phyloP scores from a whole-genome alignment of 2,329 filamentous ascomycete species.

The Pseudovirgaria hyperparasitica region DNA sequence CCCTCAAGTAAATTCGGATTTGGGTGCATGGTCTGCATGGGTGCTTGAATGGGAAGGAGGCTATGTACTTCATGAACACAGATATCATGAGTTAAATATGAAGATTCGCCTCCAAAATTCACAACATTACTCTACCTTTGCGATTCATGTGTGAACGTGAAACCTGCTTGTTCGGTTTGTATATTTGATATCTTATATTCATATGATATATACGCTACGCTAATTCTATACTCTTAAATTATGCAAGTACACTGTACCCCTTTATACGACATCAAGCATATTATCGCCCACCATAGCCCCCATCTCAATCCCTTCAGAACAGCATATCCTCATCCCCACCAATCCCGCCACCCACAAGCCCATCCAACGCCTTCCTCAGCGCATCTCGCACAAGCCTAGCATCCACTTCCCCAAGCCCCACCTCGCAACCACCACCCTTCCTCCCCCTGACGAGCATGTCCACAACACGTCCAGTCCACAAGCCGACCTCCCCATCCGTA shows the following conservation, averaged over 20 bases:
- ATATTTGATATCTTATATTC: no score
- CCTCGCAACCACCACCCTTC: slow-evolving; percentile 2
- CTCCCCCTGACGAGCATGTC: no score
- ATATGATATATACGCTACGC: no score
- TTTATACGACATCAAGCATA: slow-evolving; percentile 6
- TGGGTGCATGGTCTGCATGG: slow-evolving; percentile 29
- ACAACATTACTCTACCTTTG: no score
- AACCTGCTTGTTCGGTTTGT: no score
- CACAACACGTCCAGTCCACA: no score
- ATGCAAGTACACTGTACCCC: no score
- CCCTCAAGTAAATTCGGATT: slow-evolving; percentile 69
- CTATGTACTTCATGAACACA: slow-evolving; percentile 26
- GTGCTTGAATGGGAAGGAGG: slow-evolving; percentile 20
- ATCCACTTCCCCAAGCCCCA: not conserved
- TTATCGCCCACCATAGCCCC: slow-evolving; percentile 11
- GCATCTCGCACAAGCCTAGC: slow-evolving; percentile 2
- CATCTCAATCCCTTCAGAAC: slow-evolving; percentile 3
- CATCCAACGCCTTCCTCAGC: slow-evolving; percentile 1
- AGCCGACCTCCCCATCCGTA: not conserved
- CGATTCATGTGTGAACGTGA: no score
- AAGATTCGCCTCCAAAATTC: no score
- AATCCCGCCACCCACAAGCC: slow-evolving; percentile 1
- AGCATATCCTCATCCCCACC: not conserved
- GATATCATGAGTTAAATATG: slow-evolving; percentile 4
- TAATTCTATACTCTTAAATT: no score